Base-by-base conservation (phyloP, 306 rosid genomes). In the Elaeagnus macrophylla region DNA sequence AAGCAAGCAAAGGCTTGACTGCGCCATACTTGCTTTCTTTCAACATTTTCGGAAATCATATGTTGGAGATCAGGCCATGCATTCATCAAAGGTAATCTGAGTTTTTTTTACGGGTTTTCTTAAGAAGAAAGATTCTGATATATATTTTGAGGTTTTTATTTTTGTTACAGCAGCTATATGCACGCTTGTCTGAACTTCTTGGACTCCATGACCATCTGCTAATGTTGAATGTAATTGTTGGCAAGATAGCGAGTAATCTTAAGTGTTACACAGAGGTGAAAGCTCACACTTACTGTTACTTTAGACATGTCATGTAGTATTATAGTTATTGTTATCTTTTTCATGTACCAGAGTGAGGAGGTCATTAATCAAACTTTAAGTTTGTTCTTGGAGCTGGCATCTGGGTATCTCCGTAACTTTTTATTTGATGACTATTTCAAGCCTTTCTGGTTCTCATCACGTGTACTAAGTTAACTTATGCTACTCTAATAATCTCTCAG, bases 21-120 rank as follows among this genome's bases (percentile, higher is more conserved):
- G 96, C 67, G 99, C 96, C 66, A 80, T 93, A 60, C 99, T 93
- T 68, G 82, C 87, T 12, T 93, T 93, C 77, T 93, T 84, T 77
- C 99, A 93, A 75, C 74, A 93, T 75, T 93, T 93, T 56, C 79
- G 96, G 12, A 87, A 87, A 83, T 87, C 99, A 56, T 93, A 87
- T 48, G 89, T 93, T 7, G 99, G 99, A 56, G 99, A 93, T 71
- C 96, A 93, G 79, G 99, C 99, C 60, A 87, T 93, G 89, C 99
- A 87, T 77, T 93, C 99, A 65, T 93, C 99, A 9, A 93, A 88
- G 99, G 99, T 93, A 82, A 74, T 61, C 7, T 44, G 62, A 39
- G 19, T 59, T 64, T 61, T 48, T 57, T 50, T 48, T 15, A 37
- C 16, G 20, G 58, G 66, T 32, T 36, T 41, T 11, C n/a, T 53